Evolutionary conservation across 805 yeast genomes (phyloP).

Genomic region (Wickerhamia fluorescens): DNA sequence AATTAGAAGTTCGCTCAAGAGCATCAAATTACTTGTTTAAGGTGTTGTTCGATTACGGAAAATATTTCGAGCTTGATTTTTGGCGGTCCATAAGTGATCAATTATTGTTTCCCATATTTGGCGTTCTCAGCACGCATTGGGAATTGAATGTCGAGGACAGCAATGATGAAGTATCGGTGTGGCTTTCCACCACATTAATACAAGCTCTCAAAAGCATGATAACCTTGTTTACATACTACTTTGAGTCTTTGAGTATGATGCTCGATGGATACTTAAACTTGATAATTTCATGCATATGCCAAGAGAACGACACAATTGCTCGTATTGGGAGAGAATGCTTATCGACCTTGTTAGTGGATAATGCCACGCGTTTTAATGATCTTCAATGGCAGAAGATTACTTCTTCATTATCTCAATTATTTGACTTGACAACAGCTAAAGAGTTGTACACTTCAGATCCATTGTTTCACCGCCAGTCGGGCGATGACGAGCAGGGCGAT

Average conservation of each 20-base stretch:
- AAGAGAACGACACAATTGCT: slow-evolving; percentile 94
- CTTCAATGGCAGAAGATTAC: slow-evolving; percentile 73
- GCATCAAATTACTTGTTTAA: slow-evolving; percentile 82
- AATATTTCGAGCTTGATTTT: slow-evolving; percentile 60
- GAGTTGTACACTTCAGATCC: slow-evolving; percentile 71
- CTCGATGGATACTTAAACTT: slow-evolving; percentile 74
- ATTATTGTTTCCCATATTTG: slow-evolving; percentile 84
- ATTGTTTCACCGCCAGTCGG: slow-evolving; percentile 8
- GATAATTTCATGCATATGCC: slow-evolving; percentile 83
- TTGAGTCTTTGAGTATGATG: slow-evolving; percentile 65
- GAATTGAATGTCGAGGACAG: slow-evolving; percentile 53
- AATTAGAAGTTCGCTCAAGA: slow-evolving; percentile 85
- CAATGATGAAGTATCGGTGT: slow-evolving; percentile 84
- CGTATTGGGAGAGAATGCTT: slow-evolving; percentile 90
- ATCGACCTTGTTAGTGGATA: slow-evolving; percentile 70
- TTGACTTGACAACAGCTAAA: slow-evolving; percentile 76
- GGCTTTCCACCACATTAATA: slow-evolving; percentile 94
- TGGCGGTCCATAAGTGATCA: slow-evolving; percentile 81
- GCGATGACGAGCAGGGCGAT: slow-evolving; percentile 28
- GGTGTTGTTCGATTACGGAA: slow-evolving; percentile 71
- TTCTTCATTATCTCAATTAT: slow-evolving; percentile 58
- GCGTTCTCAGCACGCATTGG: slow-evolving; percentile 70
- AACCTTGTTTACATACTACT: slow-evolving; percentile 74
- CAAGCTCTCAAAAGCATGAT: slow-evolving; percentile 91
- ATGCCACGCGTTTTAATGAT: slow-evolving; percentile 53